Conservation (phyloP, 805 yeast genomes). For the Teunomyces stri region DNA sequence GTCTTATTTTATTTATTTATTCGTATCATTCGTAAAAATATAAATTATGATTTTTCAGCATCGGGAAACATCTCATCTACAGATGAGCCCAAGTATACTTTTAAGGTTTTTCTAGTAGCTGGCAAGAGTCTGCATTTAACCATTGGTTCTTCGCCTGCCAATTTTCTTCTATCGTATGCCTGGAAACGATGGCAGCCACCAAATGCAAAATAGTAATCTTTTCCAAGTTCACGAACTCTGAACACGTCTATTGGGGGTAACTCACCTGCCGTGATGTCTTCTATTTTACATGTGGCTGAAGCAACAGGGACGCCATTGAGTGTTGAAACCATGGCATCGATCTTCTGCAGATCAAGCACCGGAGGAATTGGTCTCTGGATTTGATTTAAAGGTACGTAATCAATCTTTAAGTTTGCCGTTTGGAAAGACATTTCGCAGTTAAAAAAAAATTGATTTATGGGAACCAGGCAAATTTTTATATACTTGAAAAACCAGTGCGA, state of each 20-base stretch:
- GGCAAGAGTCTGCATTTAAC: conserved; percentile 76
- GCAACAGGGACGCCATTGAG: conserved; percentile 62
- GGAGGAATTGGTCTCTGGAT: conserved; percentile 86
- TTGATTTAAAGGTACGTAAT: conserved; percentile 61
- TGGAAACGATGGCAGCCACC: conserved; percentile 92
- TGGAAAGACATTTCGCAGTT: conserved; percentile 60
- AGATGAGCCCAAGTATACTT: conserved; percentile 69
- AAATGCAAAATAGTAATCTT: conserved; percentile 70
- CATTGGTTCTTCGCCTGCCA: conserved; percentile 27
- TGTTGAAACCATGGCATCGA: conserved; percentile 76
- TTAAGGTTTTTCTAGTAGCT: conserved; percentile 66
- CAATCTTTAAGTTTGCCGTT: conserved; percentile 52
- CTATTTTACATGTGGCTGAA: conserved; percentile 56
- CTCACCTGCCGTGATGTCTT: conserved; percentile 55
- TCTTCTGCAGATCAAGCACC: conserved; percentile 69
- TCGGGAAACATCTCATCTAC: conserved; percentile 48
- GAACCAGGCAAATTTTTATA: neutral
- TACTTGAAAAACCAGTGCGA: neutral
- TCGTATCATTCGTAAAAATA: neutral
- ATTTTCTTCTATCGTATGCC: conserved; percentile 64
- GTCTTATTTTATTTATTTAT: neutral
- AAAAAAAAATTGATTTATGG: neutral
- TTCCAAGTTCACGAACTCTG: conserved; percentile 61
- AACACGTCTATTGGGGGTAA: conserved; percentile 83
- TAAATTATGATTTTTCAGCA: neutral